Conservation (phyloP, 2,329 filamentous ascomycete genomes). For the Huntiella moniliformis region DNA sequence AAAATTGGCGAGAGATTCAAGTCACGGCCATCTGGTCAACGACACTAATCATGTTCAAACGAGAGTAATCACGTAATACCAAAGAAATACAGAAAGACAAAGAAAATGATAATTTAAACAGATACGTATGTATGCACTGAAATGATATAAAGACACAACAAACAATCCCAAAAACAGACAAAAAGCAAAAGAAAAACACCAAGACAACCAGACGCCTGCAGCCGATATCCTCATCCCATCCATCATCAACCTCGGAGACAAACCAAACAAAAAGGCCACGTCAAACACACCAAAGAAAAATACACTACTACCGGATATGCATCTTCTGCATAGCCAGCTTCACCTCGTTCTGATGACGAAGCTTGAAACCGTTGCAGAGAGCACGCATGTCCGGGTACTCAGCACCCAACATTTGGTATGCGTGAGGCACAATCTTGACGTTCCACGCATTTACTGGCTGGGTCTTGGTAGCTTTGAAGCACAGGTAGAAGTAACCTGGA, state of each 20-base stretch:
- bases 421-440: constrained; percentile 81
- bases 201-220: background rate
- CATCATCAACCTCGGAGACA: background rate
- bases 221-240: background rate
- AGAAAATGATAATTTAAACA: no score
- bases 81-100: no score
- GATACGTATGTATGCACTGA: no score
- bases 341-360: constrained; percentile 50
- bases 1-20: constrained; percentile 32
- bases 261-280: background rate
- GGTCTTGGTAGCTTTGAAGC: constrained; percentile 76
- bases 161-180: background rate
- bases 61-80: constrained; percentile 9
- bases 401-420: constrained; percentile 75
- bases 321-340: constrained; percentile 30
- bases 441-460: constrained; percentile 60
- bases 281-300: background rate
- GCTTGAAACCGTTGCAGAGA: constrained; percentile 92
- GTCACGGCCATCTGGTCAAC: constrained; percentile 44
- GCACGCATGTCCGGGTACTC: constrained; percentile 89
- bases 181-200: background rate
- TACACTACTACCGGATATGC: constrained; percentile 6
- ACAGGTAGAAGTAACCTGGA: constrained; percentile 86
- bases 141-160: no score
- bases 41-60: constrained; percentile 37